Evolutionary conservation across 2,329 filamentous ascomycete genomes (phyloP).

Genomic region (Botrytis paeoniae): DNA sequence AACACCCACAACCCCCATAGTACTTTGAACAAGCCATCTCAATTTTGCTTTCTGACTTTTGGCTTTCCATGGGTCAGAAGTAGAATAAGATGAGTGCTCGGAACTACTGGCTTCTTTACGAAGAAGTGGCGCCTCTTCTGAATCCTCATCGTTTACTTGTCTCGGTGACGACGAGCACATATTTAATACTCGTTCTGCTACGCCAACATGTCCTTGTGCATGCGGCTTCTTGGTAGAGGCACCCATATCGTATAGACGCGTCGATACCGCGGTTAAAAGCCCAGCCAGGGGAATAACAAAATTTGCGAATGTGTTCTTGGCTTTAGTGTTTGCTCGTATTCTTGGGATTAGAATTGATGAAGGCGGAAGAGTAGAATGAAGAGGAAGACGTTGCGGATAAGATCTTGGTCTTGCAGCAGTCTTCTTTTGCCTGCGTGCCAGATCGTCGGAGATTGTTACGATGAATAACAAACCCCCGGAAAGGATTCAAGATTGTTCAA

Average conservation of each 20-base stretch:
- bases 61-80: not conserved
- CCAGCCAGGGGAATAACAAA: conserved; percentile 29
- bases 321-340: conserved; percentile 10
- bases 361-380: not conserved
- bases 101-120: conserved; percentile 18
- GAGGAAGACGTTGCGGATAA: not conserved
- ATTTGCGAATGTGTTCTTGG: conserved; percentile 21
- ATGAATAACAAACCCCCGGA: not conserved
- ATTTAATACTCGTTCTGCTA: conserved; percentile 7
- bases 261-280: conserved; percentile 24
- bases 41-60: not conserved
- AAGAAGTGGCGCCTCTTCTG: conserved; percentile 31
- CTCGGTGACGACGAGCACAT: not conserved
- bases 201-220: conserved; percentile 1
- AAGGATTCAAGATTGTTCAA: not conserved
- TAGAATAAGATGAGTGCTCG: not conserved
- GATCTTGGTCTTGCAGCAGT: not conserved
- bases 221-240: conserved; percentile 15
- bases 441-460: not conserved
- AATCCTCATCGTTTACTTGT: conserved; percentile 14
- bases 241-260: conserved; percentile 32
- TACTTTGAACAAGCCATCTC: conserved; percentile 29
- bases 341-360: not conserved
- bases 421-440: conserved; percentile 13
- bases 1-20: conserved; percentile 30